Percentiles rank a stretch among this genome's conserved stretches.
phyloP scores from a whole-genome alignment of 2,329 filamentous ascomycete species.

The Aphanoascus verrucosus region DNA sequence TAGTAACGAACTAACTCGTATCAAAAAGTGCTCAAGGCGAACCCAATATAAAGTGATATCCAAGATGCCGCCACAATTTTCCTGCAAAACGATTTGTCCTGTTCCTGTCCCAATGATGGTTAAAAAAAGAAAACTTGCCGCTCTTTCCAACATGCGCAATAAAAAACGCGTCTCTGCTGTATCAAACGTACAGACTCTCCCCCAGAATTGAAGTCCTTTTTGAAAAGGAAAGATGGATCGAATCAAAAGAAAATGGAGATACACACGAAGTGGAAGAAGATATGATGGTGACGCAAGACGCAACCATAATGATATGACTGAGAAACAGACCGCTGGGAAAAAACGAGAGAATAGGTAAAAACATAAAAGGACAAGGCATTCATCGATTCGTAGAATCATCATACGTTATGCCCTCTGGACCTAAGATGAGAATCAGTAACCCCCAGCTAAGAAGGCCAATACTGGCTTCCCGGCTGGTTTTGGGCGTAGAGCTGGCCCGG shows the following conservation, averaged over 20 bases:
- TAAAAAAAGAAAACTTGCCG: neutral
- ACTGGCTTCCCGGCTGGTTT: neutral
- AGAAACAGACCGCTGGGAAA: neutral
- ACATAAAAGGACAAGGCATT: neutral
- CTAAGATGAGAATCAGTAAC: neutral
- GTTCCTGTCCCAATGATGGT: conserved; percentile 1
- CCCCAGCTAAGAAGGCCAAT: conserved; percentile 1
- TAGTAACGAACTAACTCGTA: neutral
- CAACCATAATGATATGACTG: neutral
- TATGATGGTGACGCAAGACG: neutral
- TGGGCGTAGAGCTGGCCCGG: conserved; percentile 15
- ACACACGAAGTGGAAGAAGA: neutral
- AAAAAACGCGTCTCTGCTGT: conserved; percentile 1
- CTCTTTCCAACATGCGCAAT: conserved; percentile 8
- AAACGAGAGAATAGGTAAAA: neutral
- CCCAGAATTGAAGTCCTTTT: neutral
- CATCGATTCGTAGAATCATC: neutral
- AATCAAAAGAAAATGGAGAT: neutral
- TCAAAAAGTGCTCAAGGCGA: neutral
- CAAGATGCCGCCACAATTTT: conserved; percentile 5
- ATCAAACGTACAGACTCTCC: conserved; percentile 2
- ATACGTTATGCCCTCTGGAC: neutral
- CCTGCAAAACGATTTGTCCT: neutral
- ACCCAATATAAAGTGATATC: neutral
- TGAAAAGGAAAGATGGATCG: neutral